Evolutionary conservation across 2,329 filamentous ascomycete genomes (phyloP).

Genomic region (Fusarium sp.): DNA sequence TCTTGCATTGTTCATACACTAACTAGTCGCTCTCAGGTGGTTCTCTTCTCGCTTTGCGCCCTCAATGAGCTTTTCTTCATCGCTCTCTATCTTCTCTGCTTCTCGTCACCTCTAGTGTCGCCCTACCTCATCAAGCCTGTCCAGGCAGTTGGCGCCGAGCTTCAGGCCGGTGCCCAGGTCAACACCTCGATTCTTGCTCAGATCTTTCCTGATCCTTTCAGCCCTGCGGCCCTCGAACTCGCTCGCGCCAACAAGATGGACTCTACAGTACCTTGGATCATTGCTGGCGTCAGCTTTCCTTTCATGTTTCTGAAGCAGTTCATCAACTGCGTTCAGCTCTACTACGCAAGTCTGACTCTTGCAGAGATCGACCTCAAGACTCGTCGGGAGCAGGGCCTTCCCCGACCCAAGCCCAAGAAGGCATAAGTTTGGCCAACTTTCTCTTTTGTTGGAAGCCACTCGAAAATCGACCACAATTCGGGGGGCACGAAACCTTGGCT

Average conservation of each 20-base stretch:
- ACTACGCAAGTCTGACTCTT: slow-evolving; percentile 91
- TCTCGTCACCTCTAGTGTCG: slow-evolving; percentile 88
- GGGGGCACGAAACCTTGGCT: background rate
- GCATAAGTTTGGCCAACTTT: slow-evolving; percentile 34
- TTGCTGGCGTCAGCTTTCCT: slow-evolving; percentile 81
- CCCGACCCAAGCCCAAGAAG: slow-evolving; percentile 53
- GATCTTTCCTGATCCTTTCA: slow-evolving; percentile 89
- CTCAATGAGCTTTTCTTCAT: slow-evolving; percentile 99
- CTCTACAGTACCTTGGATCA: slow-evolving; percentile 71
- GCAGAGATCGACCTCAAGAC: slow-evolving; percentile 86
- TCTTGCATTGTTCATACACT: background rate
- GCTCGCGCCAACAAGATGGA: slow-evolving; percentile 94
- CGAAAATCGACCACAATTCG: background rate
- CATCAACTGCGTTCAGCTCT: slow-evolving; percentile 92
- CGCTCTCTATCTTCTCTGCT: slow-evolving; percentile 95
- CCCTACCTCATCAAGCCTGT: slow-evolving; percentile 79
- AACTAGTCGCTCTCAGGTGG: slow-evolving; percentile 64
- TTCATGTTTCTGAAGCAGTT: slow-evolving; percentile 92
- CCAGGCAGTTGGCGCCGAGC: slow-evolving; percentile 61
- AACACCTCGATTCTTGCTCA: slow-evolving; percentile 74
- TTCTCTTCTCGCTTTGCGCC: slow-evolving; percentile 89
- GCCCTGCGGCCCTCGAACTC: slow-evolving; percentile 89
- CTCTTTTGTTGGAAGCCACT: background rate
- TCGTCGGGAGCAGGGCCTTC: slow-evolving; percentile 64
- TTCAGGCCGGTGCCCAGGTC: slow-evolving; percentile 74